These are phyloP conservation scores for Clitocybe nebularis DNA, from an alignment of 1,284 basidiomycete genomes.

Conservation along the genomic window DNA sequence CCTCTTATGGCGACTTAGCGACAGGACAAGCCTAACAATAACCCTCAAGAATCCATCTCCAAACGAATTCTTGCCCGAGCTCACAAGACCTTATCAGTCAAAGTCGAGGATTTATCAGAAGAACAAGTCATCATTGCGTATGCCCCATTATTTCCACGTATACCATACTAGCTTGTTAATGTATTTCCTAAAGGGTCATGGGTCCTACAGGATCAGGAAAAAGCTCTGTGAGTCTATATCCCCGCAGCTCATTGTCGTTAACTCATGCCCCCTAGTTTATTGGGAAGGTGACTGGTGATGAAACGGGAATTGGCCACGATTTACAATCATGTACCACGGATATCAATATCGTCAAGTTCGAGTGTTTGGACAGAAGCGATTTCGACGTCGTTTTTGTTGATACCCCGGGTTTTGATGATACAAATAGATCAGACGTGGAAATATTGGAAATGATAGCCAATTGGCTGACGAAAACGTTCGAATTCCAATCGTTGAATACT, in stretches of 20 bases:
- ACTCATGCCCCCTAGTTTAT: conserved; percentile 14
- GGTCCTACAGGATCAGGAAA: conserved; percentile 25
- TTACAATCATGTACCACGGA: conserved; percentile 17
- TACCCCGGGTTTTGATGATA: conserved; percentile 25
- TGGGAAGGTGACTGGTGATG: conserved; percentile 11
- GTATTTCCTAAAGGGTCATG: conserved; percentile 15
- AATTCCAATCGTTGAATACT: neutral
- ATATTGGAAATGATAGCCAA: conserved; percentile 21
- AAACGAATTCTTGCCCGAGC: neutral
- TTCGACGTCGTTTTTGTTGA: conserved; percentile 23
- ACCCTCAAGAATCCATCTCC: neutral
- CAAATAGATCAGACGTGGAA: conserved; percentile 19
- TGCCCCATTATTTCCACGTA: conserved; percentile 14
- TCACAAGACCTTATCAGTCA: neutral
- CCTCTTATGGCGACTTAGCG: neutral
- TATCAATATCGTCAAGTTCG: conserved; percentile 17
- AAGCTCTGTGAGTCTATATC: conserved; percentile 18
- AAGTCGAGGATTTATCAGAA: neutral
- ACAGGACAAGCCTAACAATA: neutral
- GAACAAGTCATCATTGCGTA: conserved; percentile 4
- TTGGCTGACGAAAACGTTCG: conserved; percentile 23
- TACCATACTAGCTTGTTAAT: neutral
- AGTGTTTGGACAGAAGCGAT: conserved; percentile 11
- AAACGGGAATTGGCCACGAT: conserved; percentile 13
- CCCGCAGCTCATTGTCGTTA: neutral